Evolutionary conservation across 371 early-diverging fungal species (phyloP).

Genomic region (Mucor saturninus): DNA sequence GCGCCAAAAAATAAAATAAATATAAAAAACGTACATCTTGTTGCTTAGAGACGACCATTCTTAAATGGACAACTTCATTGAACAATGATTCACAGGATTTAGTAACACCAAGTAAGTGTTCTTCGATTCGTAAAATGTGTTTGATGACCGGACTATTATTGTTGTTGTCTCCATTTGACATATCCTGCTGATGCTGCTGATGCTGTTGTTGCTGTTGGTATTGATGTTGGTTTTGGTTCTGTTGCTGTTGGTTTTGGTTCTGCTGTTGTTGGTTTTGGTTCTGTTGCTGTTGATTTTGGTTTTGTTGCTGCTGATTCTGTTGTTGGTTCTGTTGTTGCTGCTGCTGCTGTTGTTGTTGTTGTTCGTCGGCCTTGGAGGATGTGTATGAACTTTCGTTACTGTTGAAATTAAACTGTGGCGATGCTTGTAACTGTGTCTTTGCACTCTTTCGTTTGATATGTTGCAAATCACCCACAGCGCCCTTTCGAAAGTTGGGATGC

Average conservation of each 20-base stretch:
- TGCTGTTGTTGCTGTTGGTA: conserved; percentile 3
- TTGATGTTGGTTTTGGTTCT: conserved; percentile 3
- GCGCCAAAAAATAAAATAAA: background rate
- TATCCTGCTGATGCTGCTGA: background rate
- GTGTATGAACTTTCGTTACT: conserved; percentile 17
- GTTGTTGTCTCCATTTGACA: conserved; percentile 2
- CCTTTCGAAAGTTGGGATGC: conserved; percentile 68
- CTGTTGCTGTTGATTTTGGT: conserved; percentile 7
- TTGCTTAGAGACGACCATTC: conserved; percentile 36
- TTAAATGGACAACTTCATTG: conserved; percentile 33
- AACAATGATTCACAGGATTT: conserved; percentile 28
- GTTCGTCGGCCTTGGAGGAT: conserved; percentile 2
- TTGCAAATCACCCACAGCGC: conserved; percentile 59
- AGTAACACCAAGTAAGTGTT: conserved; percentile 23
- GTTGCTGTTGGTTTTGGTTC: conserved; percentile 4
- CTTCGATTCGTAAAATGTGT: conserved; percentile 29
- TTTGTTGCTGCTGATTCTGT: conserved; percentile 12
- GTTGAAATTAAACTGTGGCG: conserved; percentile 7
- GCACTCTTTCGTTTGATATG: conserved; percentile 69
- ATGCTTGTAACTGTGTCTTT: conserved; percentile 35
- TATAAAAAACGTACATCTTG: conserved; percentile 31
- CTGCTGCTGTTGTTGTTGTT: conserved; percentile 4
- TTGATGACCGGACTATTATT: conserved; percentile 16
- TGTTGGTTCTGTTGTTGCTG: conserved; percentile 8
- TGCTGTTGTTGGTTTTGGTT: conserved; percentile 2